Evolutionary conservation across 768 basidiomycete genomes (phyloP).

Genomic region (Pholiota microspora): DNA sequence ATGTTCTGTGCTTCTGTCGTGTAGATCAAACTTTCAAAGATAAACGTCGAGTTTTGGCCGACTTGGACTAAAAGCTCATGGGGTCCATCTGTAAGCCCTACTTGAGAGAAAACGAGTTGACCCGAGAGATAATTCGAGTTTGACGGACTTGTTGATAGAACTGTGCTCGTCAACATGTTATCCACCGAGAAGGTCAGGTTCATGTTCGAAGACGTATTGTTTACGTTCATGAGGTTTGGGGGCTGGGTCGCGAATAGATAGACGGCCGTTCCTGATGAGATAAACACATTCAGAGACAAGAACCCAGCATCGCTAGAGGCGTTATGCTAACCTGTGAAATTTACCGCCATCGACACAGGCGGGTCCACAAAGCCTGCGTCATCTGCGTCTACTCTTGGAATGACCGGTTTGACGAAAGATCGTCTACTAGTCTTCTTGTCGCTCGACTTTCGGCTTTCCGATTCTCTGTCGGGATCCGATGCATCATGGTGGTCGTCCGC

Average conservation of each 20-base stretch:
- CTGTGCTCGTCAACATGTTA: slow-evolving; percentile 14
- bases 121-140: slow-evolving; percentile 24
- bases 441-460: not conserved
- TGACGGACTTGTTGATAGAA: not conserved
- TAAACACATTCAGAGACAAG: slow-evolving; percentile 1
- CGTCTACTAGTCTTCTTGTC: not conserved
- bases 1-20: slow-evolving; percentile 20
- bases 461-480: not conserved
- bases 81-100: slow-evolving; percentile 31
- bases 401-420: not conserved
- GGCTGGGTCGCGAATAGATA: slow-evolving; percentile 44
- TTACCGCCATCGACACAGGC: slow-evolving; percentile 35
- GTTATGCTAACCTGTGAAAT: no score
- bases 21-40: slow-evolving; percentile 49
- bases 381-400: slow-evolving; percentile 24
- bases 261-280: slow-evolving; percentile 42
- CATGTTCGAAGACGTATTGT: slow-evolving; percentile 34
- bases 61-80: slow-evolving; percentile 45
- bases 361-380: slow-evolving; percentile 27
- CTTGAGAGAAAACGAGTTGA: slow-evolving; percentile 35
- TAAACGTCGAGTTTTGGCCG: slow-evolving; percentile 42
- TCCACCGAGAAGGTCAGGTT: slow-evolving; percentile 48
- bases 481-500: slow-evolving; percentile 19
- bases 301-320: not conserved
- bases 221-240: slow-evolving; percentile 17